Evolutionary conservation across 1,284 basidiomycete genomes (phyloP), one percentile per base, ranked within the genome.

Genomic region (Malassezia dermatis): DNA sequence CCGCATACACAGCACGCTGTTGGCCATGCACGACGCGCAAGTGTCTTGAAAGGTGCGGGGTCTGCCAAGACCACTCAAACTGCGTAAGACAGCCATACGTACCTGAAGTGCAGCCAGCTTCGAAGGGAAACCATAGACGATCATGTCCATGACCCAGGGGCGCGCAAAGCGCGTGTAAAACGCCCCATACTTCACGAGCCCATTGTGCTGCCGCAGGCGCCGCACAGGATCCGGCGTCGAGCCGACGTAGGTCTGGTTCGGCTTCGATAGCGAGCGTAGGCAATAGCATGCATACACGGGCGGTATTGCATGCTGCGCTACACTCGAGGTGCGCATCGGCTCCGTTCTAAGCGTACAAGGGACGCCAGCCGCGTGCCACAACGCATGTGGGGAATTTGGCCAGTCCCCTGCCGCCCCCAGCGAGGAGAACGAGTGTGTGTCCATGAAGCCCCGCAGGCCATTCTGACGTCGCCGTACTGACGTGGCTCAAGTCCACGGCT

Each of bases 1-100:
- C 53, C 13, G 54, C 30, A 11, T 35, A 31, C 13, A 26, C 46
- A 8, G 46, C 47, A 13, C 30, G 30, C 10, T 51, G 44, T 7
- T 31, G 37, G 13, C 43, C 24, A 19, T 51, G 27, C 39, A 58
- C 57, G 0, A 41, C 57, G 54, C 50, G 62, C 47, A 50, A 65
- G 60, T 78, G 78, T 2, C 80, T 67, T 0, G 78, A 78, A 0
- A 77, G 57, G 51, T 79, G 73, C 8, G 80, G 80, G 56, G 89
- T 84, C 69, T 89, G 87, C 88, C 88, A 91, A 15, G 88, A 88
- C 87, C 88, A 90, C 76, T 91, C 88, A 67, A 89, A 90, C 76
- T 89, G 60, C n/a, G 23, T 39, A 19, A 39, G 37, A 39, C 17
- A 11, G 26, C 11, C 4, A 7, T 2, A 26, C 45, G 47, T 41